Conservation (phyloP, 371 early-diverging fungal genomes). For the Rhizopus sp. region DNA sequence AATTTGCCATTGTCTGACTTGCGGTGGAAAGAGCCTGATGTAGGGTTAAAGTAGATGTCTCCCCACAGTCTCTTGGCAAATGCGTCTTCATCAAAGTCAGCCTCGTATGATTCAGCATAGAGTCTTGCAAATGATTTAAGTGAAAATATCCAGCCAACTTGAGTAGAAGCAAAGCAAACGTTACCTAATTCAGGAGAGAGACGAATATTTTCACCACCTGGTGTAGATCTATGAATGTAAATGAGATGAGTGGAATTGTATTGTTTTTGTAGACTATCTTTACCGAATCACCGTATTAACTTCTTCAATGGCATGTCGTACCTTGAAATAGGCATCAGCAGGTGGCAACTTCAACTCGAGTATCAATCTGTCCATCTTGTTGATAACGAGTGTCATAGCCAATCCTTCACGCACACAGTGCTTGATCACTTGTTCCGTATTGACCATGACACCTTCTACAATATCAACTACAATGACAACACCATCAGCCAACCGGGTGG, state of each 20-base stretch:
- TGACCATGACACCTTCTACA: constrained; percentile 95
- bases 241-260: neutral
- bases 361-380: constrained; percentile 96
- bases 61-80: constrained; percentile 96
- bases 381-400: constrained; percentile 85
- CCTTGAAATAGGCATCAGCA: constrained; percentile 94
- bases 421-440: constrained; percentile 88
- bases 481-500: constrained; percentile 89
- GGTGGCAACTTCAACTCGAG: constrained; percentile 96
- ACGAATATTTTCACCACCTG: constrained; percentile 61
- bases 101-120: constrained; percentile 79
- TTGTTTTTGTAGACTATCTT: neutral
- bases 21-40: constrained; percentile 80
- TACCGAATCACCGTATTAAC: constrained; percentile 85
- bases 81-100: constrained; percentile 73
- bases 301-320: constrained; percentile 94
- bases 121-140: constrained; percentile 91
- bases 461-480: constrained; percentile 95
- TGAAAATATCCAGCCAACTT: constrained; percentile 95
- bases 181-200: constrained; percentile 95
- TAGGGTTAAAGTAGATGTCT: constrained; percentile 88
- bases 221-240: constrained; percentile 30
- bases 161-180: constrained; percentile 93
- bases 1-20: constrained; percentile 57
- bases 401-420: constrained; percentile 82